phyloP scores from a whole-genome alignment of 108 stramenopile species.

The Cyclotella baltica region DNA sequence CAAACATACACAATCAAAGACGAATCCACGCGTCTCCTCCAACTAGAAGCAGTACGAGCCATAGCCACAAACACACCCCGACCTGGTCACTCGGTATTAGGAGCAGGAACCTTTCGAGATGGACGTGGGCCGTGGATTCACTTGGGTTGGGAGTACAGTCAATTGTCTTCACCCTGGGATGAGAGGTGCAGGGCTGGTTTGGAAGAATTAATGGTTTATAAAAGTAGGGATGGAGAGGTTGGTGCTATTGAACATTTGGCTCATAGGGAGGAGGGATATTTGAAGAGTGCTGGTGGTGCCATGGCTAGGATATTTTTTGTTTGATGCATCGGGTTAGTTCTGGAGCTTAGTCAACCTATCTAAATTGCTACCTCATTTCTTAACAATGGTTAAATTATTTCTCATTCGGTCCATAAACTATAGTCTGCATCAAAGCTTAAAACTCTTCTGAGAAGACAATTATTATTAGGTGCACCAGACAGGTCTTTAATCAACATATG shows the following conservation, averaged over 20 bases:
- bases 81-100: conserved; percentile 72
- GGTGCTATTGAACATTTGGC: conserved; percentile 79
- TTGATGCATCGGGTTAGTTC: conserved; percentile 22
- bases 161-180: conserved; percentile 16
- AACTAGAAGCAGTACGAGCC: conserved; percentile 69
- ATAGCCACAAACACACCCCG: conserved; percentile 80
- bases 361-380: too few species aligned
- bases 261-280: conserved; percentile 65
- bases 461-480: too few species aligned
- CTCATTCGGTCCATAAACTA: too few species aligned
- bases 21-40: conserved; percentile 23
- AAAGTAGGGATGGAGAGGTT: conserved; percentile 58
- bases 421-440: too few species aligned
- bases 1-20: conserved; percentile 10
- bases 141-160: conserved; percentile 68
- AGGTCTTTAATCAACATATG: too few species aligned
- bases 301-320: conserved; percentile 88
- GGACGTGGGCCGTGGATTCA: conserved; percentile 67
- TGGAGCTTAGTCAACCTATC: too few species aligned
- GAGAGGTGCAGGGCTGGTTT: conserved; percentile 14
- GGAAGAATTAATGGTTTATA: conserved; percentile 72
- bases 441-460: too few species aligned
- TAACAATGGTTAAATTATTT: too few species aligned
- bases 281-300: conserved; percentile 79
- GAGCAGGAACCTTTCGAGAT: conserved; percentile 72